A percentile compares a stretch with the other conserved stretches of the same genome.
Conservation (phyloP, 768 basidiomycete genomes). For the Leccinum barrowsii region DNA sequence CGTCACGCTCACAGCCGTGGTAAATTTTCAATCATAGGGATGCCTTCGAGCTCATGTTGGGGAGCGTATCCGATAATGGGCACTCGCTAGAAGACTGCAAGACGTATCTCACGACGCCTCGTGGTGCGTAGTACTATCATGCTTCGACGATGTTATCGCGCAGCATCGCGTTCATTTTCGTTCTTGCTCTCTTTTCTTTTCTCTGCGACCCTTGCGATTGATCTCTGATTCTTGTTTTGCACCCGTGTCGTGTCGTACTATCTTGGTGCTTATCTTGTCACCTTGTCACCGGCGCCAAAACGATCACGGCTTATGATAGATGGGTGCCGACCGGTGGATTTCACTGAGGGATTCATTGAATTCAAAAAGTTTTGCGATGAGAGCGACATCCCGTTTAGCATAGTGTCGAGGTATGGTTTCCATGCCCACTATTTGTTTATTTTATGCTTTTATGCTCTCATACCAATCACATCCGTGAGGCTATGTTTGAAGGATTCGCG, state of each 20-base stretch:
- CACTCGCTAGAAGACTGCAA: slow-evolving; percentile 87
- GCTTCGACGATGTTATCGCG: background rate
- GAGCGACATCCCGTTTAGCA: slow-evolving; percentile 81
- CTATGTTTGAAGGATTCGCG: background rate
- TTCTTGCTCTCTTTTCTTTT: background rate
- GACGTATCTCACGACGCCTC: slow-evolving; percentile 62
- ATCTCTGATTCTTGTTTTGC: background rate
- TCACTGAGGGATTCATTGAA: slow-evolving; percentile 65
- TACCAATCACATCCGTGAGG: background rate
- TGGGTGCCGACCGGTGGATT: slow-evolving; percentile 9
- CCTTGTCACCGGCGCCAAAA: background rate
- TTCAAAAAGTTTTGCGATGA: slow-evolving; percentile 84
- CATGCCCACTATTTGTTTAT: background rate
- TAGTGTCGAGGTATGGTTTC: slow-evolving; percentile 78
- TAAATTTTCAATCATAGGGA: slow-evolving; percentile 50
- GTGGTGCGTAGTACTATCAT: slow-evolving; percentile 34
- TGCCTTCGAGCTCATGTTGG: slow-evolving; percentile 82
- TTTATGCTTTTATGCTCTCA: slow-evolving; percentile 6
- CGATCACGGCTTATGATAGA: slow-evolving; percentile 6
- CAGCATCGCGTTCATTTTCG: background rate
- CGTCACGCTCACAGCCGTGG: slow-evolving; percentile 17
- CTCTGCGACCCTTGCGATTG: background rate
- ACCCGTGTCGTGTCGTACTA: background rate
- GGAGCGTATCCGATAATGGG: slow-evolving; percentile 69
- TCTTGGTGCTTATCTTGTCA: background rate